Evolutionary conservation across 2,329 filamentous ascomycete genomes (phyloP), one percentile per base, ranked within the genome.

Genomic region (Apiospora kogelbergensis): DNA sequence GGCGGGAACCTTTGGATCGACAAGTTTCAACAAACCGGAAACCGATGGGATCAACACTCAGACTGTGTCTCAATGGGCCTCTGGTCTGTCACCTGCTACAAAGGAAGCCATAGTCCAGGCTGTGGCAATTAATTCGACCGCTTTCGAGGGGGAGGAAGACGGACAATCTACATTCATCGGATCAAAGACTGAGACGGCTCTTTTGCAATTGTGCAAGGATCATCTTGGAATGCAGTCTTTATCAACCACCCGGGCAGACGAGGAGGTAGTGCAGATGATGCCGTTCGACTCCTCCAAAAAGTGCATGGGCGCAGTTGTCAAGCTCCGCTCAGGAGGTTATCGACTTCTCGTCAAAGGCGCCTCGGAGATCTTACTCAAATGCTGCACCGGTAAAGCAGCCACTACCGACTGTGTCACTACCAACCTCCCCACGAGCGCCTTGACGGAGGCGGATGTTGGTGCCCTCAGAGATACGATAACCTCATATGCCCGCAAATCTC

Each of bases 401-500:
- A 71, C 71, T 3, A 73, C 75, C 6, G 75, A 75, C 3, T 79
- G 88, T 1, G 79, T 82, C 2, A 82, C 84, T 30, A 81, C 79
- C 17, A 78, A 83, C 1, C 24, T 65, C 5, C 42, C 63, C 20
- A 44, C 40, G 9, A 60, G 17, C 53, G 20, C 17, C 11, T 82
- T 94, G 71, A 87, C 86, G 1, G 80, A 82, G 1, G 83, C 88
- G 17, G 88, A 91, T 72, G 84, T 85, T 40, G 82, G 88, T 45
- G 84, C 82, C 3, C 78, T 91, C 24, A 81, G 80, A 48, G 80
- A 83, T 26, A 80, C 88, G 64, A 91, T 91, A 73, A 85, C 87
- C 22, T 84, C 85, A 11, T 91, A 91, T 72, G 89, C 89, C 5
- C 85, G 85, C 5, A 84, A 89, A 42, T 94, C 92, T 15, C 86